A percentile compares a stretch with the other conserved stretches of the same genome.
These are phyloP conservation scores for Kwoniella bestiolae DNA, from an alignment of 768 basidiomycete species.

Conservation along the genomic window DNA sequence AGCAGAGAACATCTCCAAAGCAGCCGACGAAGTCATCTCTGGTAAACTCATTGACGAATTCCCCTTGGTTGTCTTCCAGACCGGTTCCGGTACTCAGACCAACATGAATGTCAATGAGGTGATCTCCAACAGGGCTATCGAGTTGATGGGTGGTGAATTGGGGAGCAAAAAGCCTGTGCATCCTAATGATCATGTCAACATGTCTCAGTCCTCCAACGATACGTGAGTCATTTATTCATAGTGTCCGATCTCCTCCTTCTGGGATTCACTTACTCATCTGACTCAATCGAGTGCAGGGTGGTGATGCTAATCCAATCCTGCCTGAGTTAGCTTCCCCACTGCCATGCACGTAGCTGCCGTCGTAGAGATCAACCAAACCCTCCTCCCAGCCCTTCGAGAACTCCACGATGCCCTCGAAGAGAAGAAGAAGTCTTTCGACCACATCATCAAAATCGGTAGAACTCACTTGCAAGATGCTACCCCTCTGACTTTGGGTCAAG, in stretches of 20 bases:
- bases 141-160: conserved; percentile 90
- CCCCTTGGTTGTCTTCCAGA: conserved; percentile 98
- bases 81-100: conserved; percentile 96
- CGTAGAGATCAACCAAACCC: conserved; percentile 74
- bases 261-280: no score
- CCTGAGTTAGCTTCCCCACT: conserved; percentile 79
- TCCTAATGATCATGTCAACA: conserved; percentile 99
- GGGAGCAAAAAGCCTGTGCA: conserved; percentile 97
- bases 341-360: conserved; percentile 99
- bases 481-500: conserved; percentile 94
- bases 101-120: conserved; percentile 99
- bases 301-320: no score
- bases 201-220: conserved; percentile 98
- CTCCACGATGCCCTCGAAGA: conserved; percentile 80
- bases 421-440: conserved; percentile 80
- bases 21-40: conserved; percentile 96
- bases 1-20: conserved; percentile 83
- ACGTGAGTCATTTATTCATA: conserved; percentile 66
- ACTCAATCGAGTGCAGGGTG: no score
- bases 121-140: conserved; percentile 97
- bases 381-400: conserved; percentile 83
- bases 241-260: not conserved
- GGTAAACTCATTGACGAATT: conserved; percentile 94
- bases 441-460: conserved; percentile 97
- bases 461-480: conserved; percentile 98